These are phyloP conservation scores for Polyporus tsugae DNA, from an alignment of 1,284 basidiomycete species.

Conservation along the genomic window DNA sequence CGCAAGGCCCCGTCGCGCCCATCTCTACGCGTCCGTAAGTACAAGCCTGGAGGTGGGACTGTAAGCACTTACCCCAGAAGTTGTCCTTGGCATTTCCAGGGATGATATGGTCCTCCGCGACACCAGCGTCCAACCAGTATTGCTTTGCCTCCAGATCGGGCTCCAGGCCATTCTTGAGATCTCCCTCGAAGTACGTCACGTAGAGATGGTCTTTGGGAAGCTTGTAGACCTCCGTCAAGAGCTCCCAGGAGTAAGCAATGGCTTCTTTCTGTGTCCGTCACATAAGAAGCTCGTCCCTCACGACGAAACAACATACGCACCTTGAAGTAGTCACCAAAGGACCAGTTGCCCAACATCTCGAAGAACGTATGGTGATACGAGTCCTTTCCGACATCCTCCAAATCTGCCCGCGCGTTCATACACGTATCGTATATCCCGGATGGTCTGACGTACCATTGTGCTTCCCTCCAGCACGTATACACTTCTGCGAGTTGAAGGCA, in stretches of 20 bases:
- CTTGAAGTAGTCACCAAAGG: slow-evolving; percentile 99
- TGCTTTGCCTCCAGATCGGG: slow-evolving; percentile 90
- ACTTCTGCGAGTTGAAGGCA: slow-evolving; percentile 97
- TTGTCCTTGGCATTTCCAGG: slow-evolving; percentile 98
- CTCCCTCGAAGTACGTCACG: slow-evolving; percentile 98
- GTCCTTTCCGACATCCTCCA: slow-evolving; percentile 99
- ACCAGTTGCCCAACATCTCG: slow-evolving; percentile 99
- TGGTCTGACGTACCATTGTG: slow-evolving; percentile 80
- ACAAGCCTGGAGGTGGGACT: no score
- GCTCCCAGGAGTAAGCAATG: slow-evolving; percentile 92
- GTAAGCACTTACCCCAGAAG: slow-evolving; percentile 86
- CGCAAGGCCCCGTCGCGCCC: slow-evolving; percentile 98
- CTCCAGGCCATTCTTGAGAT: slow-evolving; percentile 85
- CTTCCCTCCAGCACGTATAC: slow-evolving; percentile 98
- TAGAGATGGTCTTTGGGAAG: slow-evolving; percentile 93
- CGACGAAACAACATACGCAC: slow-evolving; percentile 44
- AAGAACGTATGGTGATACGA: slow-evolving; percentile 98
- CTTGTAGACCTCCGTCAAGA: slow-evolving; percentile 89
- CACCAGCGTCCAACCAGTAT: slow-evolving; percentile 88
- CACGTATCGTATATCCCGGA: background rate
- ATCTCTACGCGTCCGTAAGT: slow-evolving; percentile 72
- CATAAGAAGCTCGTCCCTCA: background rate
- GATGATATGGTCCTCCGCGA: slow-evolving; percentile 90
- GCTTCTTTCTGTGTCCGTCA: slow-evolving; percentile 84
- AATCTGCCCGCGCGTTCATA: slow-evolving; percentile 59